Evolutionary conservation across 1,284 basidiomycete genomes (phyloP).

Genomic region (Pisolithus thermaeus): DNA sequence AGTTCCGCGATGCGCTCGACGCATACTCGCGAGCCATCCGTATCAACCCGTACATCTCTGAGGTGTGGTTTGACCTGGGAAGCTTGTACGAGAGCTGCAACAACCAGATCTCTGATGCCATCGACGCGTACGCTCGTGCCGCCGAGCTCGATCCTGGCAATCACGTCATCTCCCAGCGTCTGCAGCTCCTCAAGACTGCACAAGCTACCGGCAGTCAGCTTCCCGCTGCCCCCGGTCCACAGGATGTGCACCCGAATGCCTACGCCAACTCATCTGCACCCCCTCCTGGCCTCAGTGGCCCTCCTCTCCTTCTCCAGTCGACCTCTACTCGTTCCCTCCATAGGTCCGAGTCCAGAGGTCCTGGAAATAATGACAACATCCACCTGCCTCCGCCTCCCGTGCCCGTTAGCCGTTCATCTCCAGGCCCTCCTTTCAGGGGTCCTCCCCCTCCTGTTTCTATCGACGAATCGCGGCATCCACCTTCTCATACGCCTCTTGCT

Average conservation of each 20-base stretch:
- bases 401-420: constrained; percentile 44
- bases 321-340: constrained; percentile 50
- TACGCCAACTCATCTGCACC: constrained; percentile 74
- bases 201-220: constrained; percentile 76
- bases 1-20: constrained; percentile 96
- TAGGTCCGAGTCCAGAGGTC: constrained; percentile 60
- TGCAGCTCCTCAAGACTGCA: constrained; percentile 74
- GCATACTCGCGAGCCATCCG: constrained; percentile 98
- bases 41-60: constrained; percentile 98
- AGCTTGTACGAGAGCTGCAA: constrained; percentile 98
- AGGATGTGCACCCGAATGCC: constrained; percentile 93
- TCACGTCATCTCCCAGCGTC: constrained; percentile 69
- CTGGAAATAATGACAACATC: constrained; percentile 42
- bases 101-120: constrained; percentile 97
- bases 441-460: constrained; percentile 73
- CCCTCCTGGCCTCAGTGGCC: constrained; percentile 57
- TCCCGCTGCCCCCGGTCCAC: constrained; percentile 81
- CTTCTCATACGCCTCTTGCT: constrained; percentile 65
- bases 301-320: constrained; percentile 55
- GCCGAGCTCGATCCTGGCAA: constrained; percentile 86
- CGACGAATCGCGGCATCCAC: constrained; percentile 59
- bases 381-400: constrained; percentile 57
- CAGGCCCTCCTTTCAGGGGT: constrained; percentile 62
- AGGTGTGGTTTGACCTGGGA: constrained; percentile 99
- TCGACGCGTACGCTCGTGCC: constrained; percentile 94